Base-by-base conservation (phyloP, 208 protist genomes). In the Crithidia fasciculata region DNA sequence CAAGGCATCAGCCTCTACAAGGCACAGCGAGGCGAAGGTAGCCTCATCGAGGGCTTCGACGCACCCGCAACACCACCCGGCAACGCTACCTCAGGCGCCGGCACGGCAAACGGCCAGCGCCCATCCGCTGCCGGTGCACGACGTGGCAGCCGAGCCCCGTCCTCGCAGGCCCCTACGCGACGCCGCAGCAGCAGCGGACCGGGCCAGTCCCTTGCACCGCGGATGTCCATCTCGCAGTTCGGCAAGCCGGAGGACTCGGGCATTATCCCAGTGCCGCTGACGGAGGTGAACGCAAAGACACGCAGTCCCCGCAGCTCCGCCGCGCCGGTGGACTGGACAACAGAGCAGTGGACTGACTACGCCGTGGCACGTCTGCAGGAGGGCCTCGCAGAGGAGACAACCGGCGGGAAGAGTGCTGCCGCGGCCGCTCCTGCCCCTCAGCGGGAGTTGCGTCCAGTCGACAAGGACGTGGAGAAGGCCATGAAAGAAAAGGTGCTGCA, bases 1-100 rank as follows among this genome's bases (percentile, higher is more conserved):
- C 89, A 93, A 65, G 92, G 92, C 61, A 87, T 96, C 64, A 75
- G 65, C 6, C 83, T 96, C 66, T 94, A 86, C 74, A 81, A 84
- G 10, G 80, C 83, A 39, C 91, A 91, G 60, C 72, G 86, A 41
- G 89, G 91, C 0, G 74, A 81, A 28, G 62, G 72, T 16, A 94
- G 85, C 66, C 76, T 94, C 50, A 62, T 83, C 18, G 89, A 90
- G 56, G 78, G 77, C 18, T 81, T 78, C 66, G 59, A 75, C 9
- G 54, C 60, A 10, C 70, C 74, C 5, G 28, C 5, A 5, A 67
- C 55, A 6, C 61, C 81, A 0, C 16, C 36, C 50, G 13, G 7
- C 8, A n/a, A 7, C 8, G 28, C 28, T 28, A 1, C 28, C 0
- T 28, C 28, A 28, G 28, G 28, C 28, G 28, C 28, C 28, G 12